phyloP scores from a whole-genome alignment of 345 rosid species.

The Salix caprea region DNA sequence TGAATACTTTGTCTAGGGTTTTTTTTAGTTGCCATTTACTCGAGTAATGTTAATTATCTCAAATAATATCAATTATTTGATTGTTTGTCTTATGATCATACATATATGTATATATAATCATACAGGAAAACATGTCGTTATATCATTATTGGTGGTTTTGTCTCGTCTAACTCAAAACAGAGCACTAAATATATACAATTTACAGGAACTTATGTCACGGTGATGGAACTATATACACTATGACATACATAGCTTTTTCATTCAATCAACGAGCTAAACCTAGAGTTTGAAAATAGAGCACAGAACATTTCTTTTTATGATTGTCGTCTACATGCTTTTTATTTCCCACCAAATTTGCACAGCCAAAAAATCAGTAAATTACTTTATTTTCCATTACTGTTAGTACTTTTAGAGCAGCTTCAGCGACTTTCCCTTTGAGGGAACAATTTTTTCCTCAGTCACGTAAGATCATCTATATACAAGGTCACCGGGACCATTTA shows the following conservation, averaged over 20 bases:
- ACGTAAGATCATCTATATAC: neutral
- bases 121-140: too few relatives aligned
- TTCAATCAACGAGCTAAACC: neutral
- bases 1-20: neutral
- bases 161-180: too few relatives aligned
- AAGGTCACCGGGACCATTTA: slow-evolving; percentile 4
- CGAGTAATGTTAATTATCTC: neutral
- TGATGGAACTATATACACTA: neutral
- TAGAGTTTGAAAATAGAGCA: neutral
- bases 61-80: neutral
- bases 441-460: neutral
- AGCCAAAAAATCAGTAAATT: neutral
- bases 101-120: too few relatives aligned
- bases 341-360: neutral
- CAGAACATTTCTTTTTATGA: neutral
- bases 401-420: neutral
- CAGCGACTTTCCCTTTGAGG: neutral
- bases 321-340: neutral
- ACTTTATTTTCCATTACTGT: neutral
- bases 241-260: neutral
- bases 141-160: too few relatives aligned
- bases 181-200: too few relatives aligned
- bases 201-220: neutral
- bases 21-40: neutral
- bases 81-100: too few relatives aligned